Conservation (phyloP, 768 basidiomycete genomes). For the Amanita exitialis region DNA sequence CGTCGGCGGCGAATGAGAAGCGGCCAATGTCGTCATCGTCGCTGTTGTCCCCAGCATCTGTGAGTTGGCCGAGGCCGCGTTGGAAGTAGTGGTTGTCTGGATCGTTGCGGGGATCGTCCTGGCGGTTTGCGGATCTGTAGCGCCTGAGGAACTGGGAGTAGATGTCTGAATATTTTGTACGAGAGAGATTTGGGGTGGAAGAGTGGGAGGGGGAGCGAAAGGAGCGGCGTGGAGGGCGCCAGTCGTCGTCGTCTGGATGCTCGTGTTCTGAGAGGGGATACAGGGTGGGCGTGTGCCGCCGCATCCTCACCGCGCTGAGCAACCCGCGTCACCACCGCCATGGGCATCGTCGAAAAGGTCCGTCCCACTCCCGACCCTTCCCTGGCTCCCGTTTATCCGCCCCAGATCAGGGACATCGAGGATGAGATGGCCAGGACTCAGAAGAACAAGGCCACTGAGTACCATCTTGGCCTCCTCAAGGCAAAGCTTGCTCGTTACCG, state of each 20-base stretch:
- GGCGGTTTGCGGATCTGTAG: slow-evolving; percentile 52
- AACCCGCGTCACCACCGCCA: slow-evolving; percentile 23
- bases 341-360: slow-evolving; percentile 96
- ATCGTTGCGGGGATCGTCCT: slow-evolving; percentile 66
- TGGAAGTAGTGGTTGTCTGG: slow-evolving; percentile 81
- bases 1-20: slow-evolving; percentile 27
- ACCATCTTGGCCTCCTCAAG: slow-evolving; percentile 88
- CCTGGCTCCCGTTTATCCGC: background rate
- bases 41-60: slow-evolving; percentile 60
- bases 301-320: slow-evolving; percentile 20
- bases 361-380: background rate
- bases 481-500: slow-evolving; percentile 93
- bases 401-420: slow-evolving; percentile 91
- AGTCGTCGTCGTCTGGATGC: slow-evolving; percentile 26
- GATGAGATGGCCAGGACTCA: slow-evolving; percentile 98
- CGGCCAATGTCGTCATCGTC: slow-evolving; percentile 51
- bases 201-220: slow-evolving; percentile 18
- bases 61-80: slow-evolving; percentile 55
- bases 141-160: slow-evolving; percentile 76
- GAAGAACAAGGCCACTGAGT: slow-evolving; percentile 97
- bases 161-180: slow-evolving; percentile 38
- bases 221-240: slow-evolving; percentile 22
- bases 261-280: slow-evolving; percentile 48
- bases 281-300: slow-evolving; percentile 57
- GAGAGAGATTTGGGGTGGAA: slow-evolving; percentile 8